Conservation (phyloP, 768 basidiomycete genomes). For the Leucosporidium creatinivorum region DNA sequence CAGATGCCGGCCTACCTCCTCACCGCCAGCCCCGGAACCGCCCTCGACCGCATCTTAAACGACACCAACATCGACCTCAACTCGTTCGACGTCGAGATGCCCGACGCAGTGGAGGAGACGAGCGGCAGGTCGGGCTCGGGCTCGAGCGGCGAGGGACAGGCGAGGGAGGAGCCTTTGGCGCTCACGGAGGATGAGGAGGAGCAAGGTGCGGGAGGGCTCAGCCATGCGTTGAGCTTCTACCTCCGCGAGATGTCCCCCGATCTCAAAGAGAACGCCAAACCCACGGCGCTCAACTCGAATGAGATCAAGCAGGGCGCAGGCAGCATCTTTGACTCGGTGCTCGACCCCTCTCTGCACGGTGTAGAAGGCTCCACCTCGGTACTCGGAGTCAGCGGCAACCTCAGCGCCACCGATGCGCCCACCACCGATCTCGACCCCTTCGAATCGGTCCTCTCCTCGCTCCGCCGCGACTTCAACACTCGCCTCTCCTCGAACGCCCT, state of each 20-base stretch:
- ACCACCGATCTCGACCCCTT: constrained; percentile 14
- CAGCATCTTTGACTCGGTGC: background rate
- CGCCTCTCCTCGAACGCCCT: constrained; percentile 30
- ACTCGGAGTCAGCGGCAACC: background rate
- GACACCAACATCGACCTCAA: constrained; percentile 27
- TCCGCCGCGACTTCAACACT: constrained; percentile 25
- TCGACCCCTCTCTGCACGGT: background rate
- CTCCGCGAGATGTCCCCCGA: constrained; percentile 3
- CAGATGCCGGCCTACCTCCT: constrained; percentile 28
- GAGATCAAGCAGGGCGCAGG: too few relatives aligned
- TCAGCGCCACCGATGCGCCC: constrained; percentile 9
- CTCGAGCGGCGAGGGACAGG: too few relatives aligned
- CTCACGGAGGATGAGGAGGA: background rate
- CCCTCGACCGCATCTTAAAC: constrained; percentile 31
- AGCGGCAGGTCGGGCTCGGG: background rate
- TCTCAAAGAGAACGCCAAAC: constrained; percentile 26
- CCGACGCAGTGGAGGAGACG: background rate
- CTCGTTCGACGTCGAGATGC: background rate
- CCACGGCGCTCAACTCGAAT: too few relatives aligned
- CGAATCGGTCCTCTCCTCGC: constrained; percentile 26
- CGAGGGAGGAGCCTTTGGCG: background rate
- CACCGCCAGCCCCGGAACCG: constrained; percentile 33
- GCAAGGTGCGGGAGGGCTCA: background rate
- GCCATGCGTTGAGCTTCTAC: constrained; percentile 21
- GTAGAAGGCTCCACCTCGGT: background rate